phyloP scores from a whole-genome alignment of 345 rosid genomes.

The Streptanthus diversifolius region DNA sequence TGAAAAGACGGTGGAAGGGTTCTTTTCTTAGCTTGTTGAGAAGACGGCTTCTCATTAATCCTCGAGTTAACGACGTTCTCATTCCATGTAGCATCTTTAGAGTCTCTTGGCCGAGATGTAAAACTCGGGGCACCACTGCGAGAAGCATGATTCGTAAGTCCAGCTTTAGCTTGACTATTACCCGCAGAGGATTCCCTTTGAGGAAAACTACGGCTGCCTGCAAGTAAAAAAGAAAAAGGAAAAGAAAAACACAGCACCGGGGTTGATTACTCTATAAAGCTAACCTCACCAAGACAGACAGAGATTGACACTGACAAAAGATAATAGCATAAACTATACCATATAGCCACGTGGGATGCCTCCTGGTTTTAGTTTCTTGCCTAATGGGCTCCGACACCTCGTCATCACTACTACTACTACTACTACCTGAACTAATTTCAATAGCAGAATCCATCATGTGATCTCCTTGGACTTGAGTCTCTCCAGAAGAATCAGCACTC shows the following conservation, averaged over 20 bases:
- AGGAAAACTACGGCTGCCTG: slow-evolving; percentile 3
- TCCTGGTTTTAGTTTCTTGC: slow-evolving; percentile 14
- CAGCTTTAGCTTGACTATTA: slow-evolving; percentile 21
- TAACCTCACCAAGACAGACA: neutral
- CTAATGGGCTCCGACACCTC: slow-evolving; percentile 10
- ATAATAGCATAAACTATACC: slow-evolving; percentile 2
- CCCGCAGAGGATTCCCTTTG: neutral
- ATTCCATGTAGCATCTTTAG: slow-evolving; percentile 34
- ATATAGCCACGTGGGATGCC: slow-evolving; percentile 17
- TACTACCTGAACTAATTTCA: slow-evolving; percentile 26
- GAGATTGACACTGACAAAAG: neutral
- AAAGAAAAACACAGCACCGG: neutral
- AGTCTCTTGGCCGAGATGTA: slow-evolving; percentile 34
- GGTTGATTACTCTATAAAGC: neutral
- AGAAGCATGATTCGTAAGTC: slow-evolving; percentile 17
- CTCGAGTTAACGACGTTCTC: slow-evolving; percentile 48
- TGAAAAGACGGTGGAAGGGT: slow-evolving; percentile 59
- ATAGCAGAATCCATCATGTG: slow-evolving; percentile 26
- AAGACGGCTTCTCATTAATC: slow-evolving; percentile 53
- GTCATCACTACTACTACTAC: slow-evolving; percentile 11
- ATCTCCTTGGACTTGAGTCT: neutral
- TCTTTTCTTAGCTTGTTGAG: slow-evolving; percentile 63
- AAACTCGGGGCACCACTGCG: slow-evolving; percentile 20
- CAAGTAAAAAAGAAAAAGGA: neutral
- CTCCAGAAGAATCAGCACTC: slow-evolving; percentile 10